Conservation (phyloP, 2,329 filamentous ascomycete genomes). For the Colletotrichum magnum region DNA sequence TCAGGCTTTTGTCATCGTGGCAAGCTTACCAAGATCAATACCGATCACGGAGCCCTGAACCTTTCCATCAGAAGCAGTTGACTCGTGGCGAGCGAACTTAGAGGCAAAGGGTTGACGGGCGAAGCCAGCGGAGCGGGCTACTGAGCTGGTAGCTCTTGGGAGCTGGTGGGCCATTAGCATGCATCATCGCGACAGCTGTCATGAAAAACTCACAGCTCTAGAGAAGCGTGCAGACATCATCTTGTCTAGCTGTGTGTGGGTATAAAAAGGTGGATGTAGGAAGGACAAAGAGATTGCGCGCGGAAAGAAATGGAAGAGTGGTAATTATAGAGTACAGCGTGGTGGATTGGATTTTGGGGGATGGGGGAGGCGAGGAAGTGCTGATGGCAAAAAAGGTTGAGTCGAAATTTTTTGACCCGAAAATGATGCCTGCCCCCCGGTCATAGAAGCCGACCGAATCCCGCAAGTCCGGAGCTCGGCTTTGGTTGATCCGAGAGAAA, state of each 20-base stretch:
- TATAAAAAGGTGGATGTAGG: conserved; percentile 47
- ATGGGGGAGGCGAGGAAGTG: conserved; percentile 36
- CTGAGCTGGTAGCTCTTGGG: conserved; percentile 80
- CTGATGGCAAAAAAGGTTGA: conserved; percentile 42
- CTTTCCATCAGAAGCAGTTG: conserved; percentile 79
- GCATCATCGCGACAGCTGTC: conserved; percentile 30
- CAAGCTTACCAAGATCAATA: conserved; percentile 89
- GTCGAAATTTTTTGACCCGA: conserved; percentile 56
- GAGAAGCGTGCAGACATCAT: conserved; percentile 82
- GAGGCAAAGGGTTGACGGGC: conserved; percentile 79
- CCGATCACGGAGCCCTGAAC: conserved; percentile 96
- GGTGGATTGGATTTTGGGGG: conserved; percentile 27
- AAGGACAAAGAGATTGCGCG: conserved; percentile 42
- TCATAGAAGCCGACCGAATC: conserved; percentile 61
- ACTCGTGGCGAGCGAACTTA: conserved; percentile 84
- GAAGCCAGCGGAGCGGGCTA: conserved; percentile 76
- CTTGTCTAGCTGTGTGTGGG: conserved; percentile 54
- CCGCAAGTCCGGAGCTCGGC: conserved; percentile 45
- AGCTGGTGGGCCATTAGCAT: conserved; percentile 67
- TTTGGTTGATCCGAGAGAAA: conserved; percentile 28
- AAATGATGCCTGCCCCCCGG: conserved; percentile 51
- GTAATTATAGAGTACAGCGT: conserved; percentile 41
- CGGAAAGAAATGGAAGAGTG: conserved; percentile 38
- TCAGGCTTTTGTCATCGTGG: not conserved
- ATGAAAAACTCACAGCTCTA: conserved; percentile 76